phyloP scores from a whole-genome alignment of 768 basidiomycete species.

The Auriscalpium orientale region DNA sequence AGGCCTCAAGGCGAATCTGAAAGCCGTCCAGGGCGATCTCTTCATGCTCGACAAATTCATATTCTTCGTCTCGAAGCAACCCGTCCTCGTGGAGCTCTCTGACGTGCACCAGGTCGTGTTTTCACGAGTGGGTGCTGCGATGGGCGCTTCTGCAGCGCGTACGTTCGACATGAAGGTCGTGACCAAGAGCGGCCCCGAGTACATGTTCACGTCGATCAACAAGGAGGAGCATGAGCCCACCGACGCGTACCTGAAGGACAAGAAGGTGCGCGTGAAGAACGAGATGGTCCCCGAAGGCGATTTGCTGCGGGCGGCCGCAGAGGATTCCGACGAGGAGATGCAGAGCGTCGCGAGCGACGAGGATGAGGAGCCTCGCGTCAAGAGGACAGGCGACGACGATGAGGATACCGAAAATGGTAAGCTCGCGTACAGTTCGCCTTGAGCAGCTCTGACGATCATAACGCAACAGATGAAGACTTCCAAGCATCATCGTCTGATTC shows the following conservation, averaged over 20 bases:
- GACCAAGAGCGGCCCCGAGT: constrained; percentile 76
- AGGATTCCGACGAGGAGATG: constrained; percentile 78
- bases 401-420: constrained; percentile 73
- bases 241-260: constrained; percentile 78
- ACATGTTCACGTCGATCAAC: constrained; percentile 87
- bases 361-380: constrained; percentile 45
- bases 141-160: constrained; percentile 75
- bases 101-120: constrained; percentile 89
- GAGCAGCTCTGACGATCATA: constrained; percentile 4
- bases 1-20: constrained; percentile 96
- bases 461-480: constrained; percentile 76
- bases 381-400: constrained; percentile 47
- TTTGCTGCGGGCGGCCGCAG: constrained; percentile 57
- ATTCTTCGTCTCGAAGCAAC: constrained; percentile 96
- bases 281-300: constrained; percentile 90
- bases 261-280: constrained; percentile 92
- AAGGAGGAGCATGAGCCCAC: constrained; percentile 91
- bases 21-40: constrained; percentile 93
- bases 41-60: constrained; percentile 98
- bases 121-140: constrained; percentile 84
- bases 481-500: constrained; percentile 74
- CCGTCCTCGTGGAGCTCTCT: constrained; percentile 80
- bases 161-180: constrained; percentile 93
- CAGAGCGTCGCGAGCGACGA: constrained; percentile 71
- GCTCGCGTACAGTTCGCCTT: constrained; percentile 12